A percentile compares a stretch with the other conserved stretches of the same genome.
These are phyloP conservation scores for Macrotyloma uniflorum DNA, from an alignment of 306 rosid genomes.

Conservation along the genomic window DNA sequence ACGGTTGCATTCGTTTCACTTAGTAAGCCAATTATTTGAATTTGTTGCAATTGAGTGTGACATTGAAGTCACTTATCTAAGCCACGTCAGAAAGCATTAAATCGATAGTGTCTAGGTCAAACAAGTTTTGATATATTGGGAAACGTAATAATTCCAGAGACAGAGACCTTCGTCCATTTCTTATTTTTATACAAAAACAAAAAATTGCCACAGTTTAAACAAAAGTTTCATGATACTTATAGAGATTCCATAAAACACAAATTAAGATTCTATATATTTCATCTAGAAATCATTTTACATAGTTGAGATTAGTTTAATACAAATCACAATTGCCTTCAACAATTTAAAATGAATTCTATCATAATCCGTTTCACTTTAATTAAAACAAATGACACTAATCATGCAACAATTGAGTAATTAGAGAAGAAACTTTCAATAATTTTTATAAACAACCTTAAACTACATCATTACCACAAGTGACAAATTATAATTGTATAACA, in stretches of 20 bases:
- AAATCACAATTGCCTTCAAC: not conserved
- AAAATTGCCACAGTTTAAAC: too few species aligned
- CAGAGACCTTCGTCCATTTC: not conserved
- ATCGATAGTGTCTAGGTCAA: not conserved
- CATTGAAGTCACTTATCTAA: not conserved
- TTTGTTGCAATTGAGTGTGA: not conserved
- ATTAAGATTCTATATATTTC: not conserved
- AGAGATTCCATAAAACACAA: too few species aligned
- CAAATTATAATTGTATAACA: too few species aligned
- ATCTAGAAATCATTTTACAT: not conserved
- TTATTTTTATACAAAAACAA: not conserved
- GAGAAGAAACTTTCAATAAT: not conserved
- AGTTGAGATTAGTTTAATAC: not conserved
- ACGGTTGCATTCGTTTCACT: too few species aligned
- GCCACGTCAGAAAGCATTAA: not conserved
- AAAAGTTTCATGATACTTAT: too few species aligned
- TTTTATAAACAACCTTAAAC: too few species aligned
- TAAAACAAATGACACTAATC: not conserved
- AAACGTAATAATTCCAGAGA: not conserved
- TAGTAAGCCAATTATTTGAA: not conserved
- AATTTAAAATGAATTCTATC: not conserved
- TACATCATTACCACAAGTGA: too few species aligned
- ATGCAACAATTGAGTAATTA: not conserved
- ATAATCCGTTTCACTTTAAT: not conserved
- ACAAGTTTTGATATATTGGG: not conserved